Evolutionary conservation across 371 early-diverging fungal genomes (phyloP).

Genomic region (Dichotomocladium elegans): DNA sequence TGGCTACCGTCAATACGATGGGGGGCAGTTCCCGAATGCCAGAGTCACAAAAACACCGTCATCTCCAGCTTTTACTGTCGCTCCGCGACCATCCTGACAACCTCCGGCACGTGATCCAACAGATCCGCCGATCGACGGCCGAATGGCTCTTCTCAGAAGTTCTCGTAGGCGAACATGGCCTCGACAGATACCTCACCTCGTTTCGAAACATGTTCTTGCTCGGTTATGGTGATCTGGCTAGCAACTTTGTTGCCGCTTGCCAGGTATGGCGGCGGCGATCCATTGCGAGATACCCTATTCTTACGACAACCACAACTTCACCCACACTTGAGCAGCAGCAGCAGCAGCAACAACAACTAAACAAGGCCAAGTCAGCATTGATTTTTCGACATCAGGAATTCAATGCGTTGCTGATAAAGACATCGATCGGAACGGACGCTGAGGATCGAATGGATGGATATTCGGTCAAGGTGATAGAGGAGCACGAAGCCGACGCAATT

Average conservation of each 20-base stretch:
- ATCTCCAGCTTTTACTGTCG: constrained; percentile 33
- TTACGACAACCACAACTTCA: no score
- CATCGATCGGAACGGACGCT: constrained; percentile 33
- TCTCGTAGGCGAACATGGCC: constrained; percentile 55
- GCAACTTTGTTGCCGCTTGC: constrained; percentile 59
- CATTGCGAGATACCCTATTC: neutral
- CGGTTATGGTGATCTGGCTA: constrained; percentile 68
- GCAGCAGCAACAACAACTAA: constrained; percentile 5
- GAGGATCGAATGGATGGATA: constrained; percentile 27
- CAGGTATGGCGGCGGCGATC: constrained; percentile 31
- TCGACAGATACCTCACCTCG: constrained; percentile 53
- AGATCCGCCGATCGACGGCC: constrained; percentile 58
- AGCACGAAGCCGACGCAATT: neutral
- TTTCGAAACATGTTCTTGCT: constrained; percentile 66
- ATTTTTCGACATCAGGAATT: constrained; percentile 54
- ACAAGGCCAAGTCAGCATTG: neutral
- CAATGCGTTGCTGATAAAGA: constrained; percentile 53
- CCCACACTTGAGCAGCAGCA: neutral
- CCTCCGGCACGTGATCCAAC: constrained; percentile 33
- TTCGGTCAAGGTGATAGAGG: constrained; percentile 14
- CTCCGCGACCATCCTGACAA: constrained; percentile 18
- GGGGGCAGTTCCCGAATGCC: constrained; percentile 33
- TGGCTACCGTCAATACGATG: constrained; percentile 51
- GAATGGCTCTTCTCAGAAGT: constrained; percentile 69
- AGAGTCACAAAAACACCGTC: constrained; percentile 32